phyloP scores from a whole-genome alignment of 306 rosid species.

The Comarum palustre region DNA sequence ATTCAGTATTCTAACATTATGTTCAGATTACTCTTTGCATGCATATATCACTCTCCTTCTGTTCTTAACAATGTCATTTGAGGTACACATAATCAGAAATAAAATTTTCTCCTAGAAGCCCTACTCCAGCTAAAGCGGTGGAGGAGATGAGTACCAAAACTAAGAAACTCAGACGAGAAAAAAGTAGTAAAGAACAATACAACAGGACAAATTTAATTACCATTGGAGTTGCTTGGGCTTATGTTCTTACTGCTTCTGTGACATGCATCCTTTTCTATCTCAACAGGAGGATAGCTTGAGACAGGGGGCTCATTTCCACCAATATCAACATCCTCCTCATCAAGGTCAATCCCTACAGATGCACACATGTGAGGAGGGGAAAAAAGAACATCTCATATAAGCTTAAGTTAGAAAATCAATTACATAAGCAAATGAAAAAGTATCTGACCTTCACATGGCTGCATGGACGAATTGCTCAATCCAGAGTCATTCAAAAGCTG shows the following conservation, averaged over 20 bases:
- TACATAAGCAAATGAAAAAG: constrained; percentile 15
- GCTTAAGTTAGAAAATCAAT: not conserved
- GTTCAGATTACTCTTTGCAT: not conserved
- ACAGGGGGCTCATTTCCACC: constrained; percentile 72
- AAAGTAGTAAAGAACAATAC: not conserved
- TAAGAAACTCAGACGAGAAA: not conserved
- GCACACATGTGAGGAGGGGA: constrained; percentile 14
- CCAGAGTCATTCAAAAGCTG: constrained; percentile 78
- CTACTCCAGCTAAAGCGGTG: not conserved
- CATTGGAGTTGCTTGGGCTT: constrained; percentile 47
- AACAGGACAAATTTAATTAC: constrained; percentile 32
- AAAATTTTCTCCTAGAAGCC: not conserved
- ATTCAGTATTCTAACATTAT: not conserved
- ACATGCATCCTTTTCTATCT: constrained; percentile 48
- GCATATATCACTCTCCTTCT: constrained; percentile 1
- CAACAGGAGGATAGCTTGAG: constrained; percentile 58
- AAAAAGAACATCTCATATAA: not conserved
- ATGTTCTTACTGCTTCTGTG: constrained; percentile 29
- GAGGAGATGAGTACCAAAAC: not conserved
- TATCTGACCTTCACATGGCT: constrained; percentile 65
- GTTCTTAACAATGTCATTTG: not conserved
- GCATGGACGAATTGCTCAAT: constrained; percentile 82
- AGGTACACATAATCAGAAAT: not conserved
- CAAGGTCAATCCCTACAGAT: constrained; percentile 53
- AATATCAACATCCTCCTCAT: constrained; percentile 69